Evolutionary conservation across 768 basidiomycete genomes (phyloP).

Genomic region (Holtermannia corniformis): DNA sequence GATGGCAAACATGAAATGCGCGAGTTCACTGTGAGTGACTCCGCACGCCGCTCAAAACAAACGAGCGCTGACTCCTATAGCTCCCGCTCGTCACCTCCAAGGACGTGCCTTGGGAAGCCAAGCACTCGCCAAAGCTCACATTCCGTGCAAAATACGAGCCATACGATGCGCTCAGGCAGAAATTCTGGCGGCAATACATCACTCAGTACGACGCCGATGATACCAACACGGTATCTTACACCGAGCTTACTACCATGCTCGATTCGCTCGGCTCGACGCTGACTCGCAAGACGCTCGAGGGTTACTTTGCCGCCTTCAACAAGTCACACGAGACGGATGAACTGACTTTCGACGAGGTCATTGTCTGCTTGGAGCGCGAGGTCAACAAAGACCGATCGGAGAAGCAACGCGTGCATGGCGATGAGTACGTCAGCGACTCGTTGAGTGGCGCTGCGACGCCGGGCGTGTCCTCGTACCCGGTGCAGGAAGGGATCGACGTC

Average conservation of each 20-base stretch:
- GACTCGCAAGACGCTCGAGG: conserved; percentile 62
- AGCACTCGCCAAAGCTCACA: conserved; percentile 51
- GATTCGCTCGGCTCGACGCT: conserved; percentile 94
- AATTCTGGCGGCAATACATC: conserved; percentile 82
- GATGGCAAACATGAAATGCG: conserved; percentile 59
- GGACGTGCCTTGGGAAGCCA: conserved; percentile 61
- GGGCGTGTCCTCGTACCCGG: conserved; percentile 41
- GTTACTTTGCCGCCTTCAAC: conserved; percentile 65
- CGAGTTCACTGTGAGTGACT: conserved; percentile 48
- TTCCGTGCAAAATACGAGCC: conserved; percentile 86
- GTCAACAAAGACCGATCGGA: conserved; percentile 63
- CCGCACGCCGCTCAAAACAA: background rate
- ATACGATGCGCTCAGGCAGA: conserved; percentile 79
- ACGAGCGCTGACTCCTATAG: conserved; percentile 14
- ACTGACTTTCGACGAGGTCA: conserved; percentile 65
- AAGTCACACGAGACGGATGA: conserved; percentile 61
- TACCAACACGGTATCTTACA: conserved; percentile 58
- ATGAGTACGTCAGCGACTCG: conserved; percentile 35
- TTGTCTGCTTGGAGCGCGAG: conserved; percentile 78
- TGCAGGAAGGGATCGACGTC: conserved; percentile 25
- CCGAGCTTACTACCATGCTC: conserved; percentile 89
- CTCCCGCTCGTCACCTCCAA: conserved; percentile 56
- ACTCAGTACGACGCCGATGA: conserved; percentile 86
- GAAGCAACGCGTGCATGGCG: conserved; percentile 55
- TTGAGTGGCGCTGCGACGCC: conserved; percentile 34